Evolutionary conservation across 306 rosid genomes (phyloP).

Genomic region (Trifolium fragiferum): DNA sequence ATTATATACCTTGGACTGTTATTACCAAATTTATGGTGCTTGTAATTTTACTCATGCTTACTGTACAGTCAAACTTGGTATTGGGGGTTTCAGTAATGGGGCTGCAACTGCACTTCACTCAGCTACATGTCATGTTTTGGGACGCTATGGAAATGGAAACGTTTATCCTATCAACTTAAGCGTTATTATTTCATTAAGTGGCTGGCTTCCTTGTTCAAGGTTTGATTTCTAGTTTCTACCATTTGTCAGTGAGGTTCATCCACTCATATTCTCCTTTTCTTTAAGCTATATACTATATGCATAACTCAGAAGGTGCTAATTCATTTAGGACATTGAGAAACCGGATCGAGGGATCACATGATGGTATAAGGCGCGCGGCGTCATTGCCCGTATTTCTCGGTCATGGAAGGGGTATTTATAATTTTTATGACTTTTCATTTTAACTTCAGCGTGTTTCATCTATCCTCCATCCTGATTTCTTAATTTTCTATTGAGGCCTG

Average conservation of each 20-base stretch:
- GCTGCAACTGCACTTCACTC: conserved; percentile 97
- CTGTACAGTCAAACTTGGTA: conserved; percentile 81
- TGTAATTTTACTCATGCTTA: conserved; percentile 36
- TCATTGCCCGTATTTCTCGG: conserved; percentile 78
- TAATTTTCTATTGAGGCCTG: neutral
- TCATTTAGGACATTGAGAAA: conserved; percentile 67
- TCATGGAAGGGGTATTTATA: conserved; percentile 80
- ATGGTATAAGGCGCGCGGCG: conserved; percentile 81
- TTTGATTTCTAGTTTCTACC: conserved; percentile 47
- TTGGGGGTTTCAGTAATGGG: conserved; percentile 98
- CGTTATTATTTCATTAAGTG: conserved; percentile 84
- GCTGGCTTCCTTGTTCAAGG: conserved; percentile 99
- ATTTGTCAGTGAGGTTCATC: conserved; percentile 29
- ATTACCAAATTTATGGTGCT: conserved; percentile 29
- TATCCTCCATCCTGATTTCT: neutral
- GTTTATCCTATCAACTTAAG: conserved; percentile 74
- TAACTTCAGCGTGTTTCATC: conserved; percentile 19
- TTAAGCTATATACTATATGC: conserved; percentile 19
- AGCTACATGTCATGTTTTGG: conserved; percentile 70
- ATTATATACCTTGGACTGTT: conserved; percentile 7
- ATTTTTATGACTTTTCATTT: conserved; percentile 30
- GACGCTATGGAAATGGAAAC: conserved; percentile 85
- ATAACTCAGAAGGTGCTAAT: conserved; percentile 35
- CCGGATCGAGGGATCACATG: conserved; percentile 61
- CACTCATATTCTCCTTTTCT: conserved; percentile 29